Evolutionary conservation across 805 yeast species (phyloP).

Genomic region (Myxozyma melibiosi): DNA sequence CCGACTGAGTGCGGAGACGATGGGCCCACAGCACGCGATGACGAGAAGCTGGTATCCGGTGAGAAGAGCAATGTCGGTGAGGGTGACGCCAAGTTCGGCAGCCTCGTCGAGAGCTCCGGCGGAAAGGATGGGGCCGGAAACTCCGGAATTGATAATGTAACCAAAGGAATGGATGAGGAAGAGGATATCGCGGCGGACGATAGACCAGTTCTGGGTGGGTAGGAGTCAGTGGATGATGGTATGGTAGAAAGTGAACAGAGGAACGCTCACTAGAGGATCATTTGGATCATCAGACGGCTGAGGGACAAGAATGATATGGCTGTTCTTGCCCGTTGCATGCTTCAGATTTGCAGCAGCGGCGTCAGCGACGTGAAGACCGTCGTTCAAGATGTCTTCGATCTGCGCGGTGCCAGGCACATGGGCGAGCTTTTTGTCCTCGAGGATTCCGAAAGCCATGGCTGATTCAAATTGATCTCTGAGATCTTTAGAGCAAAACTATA

Average conservation of each 20-base stretch:
- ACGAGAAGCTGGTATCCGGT: slow-evolving; percentile 6
- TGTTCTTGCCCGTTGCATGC: not conserved
- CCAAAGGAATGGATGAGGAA: not conserved
- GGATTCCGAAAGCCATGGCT: slow-evolving; percentile 9
- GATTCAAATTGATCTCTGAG: no score
- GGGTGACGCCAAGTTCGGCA: not conserved
- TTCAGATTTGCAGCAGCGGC: not conserved
- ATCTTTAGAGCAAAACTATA: no score
- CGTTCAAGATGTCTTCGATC: no score
- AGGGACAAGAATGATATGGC: slow-evolving; percentile 44
- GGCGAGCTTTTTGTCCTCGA: not conserved
- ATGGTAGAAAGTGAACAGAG: slow-evolving; percentile 8
- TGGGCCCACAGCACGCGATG: not conserved
- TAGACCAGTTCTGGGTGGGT: not conserved
- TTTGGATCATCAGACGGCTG: slow-evolving; percentile 47
- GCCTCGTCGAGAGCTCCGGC: not conserved
- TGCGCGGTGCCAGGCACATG: slow-evolving; percentile 5
- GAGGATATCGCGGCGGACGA: not conserved
- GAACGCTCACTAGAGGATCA: slow-evolving; percentile 41
- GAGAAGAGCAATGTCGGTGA: not conserved
- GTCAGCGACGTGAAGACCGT: not conserved
- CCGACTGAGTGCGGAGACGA: not conserved
- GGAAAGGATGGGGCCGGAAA: slow-evolving; percentile 7
- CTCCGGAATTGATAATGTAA: not conserved
- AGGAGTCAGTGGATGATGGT: slow-evolving; percentile 40